These are phyloP conservation scores for Gnomoniopsis sp. DNA, from an alignment of 2,329 filamentous ascomycete species.

Conservation along the genomic window DNA sequence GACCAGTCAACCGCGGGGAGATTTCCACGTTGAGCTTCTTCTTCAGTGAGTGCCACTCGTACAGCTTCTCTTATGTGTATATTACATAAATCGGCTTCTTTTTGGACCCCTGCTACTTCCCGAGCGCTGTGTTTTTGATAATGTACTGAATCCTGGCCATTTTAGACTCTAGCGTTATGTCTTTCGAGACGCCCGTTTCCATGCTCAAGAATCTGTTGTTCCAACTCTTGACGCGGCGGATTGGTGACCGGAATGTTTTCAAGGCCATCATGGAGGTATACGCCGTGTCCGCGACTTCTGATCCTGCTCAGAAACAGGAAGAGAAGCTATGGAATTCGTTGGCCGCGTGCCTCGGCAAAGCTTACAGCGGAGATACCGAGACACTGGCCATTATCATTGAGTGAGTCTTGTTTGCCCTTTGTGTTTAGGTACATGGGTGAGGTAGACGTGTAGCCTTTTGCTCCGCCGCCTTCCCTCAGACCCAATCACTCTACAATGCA, in stretches of 20 bases:
- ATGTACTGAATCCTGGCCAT: not conserved
- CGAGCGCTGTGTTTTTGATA: no score
- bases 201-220: not conserved
- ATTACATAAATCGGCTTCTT: no score
- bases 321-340: not conserved
- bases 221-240: not conserved
- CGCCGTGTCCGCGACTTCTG: not conserved
- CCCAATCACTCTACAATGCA: no score
- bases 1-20: not conserved
- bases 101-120: no score
- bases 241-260: not conserved
- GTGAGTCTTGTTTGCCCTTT: no score
- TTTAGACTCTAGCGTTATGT: not conserved
- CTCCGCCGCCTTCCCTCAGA: no score
- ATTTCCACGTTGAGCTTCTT: constrained; percentile 1
- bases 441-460: no score
- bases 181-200: not conserved
- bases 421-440: no score
- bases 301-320: not conserved
- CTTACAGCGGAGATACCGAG: not conserved
- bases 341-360: not conserved
- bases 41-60: constrained; percentile 1
- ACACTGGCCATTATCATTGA: not conserved
- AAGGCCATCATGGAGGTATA: not conserved
- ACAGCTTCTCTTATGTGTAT: no score